Evolutionary conservation across 306 rosid genomes (phyloP), one percentile per base, ranked within the genome.

Genomic region (Quillaja saponaria): DNA sequence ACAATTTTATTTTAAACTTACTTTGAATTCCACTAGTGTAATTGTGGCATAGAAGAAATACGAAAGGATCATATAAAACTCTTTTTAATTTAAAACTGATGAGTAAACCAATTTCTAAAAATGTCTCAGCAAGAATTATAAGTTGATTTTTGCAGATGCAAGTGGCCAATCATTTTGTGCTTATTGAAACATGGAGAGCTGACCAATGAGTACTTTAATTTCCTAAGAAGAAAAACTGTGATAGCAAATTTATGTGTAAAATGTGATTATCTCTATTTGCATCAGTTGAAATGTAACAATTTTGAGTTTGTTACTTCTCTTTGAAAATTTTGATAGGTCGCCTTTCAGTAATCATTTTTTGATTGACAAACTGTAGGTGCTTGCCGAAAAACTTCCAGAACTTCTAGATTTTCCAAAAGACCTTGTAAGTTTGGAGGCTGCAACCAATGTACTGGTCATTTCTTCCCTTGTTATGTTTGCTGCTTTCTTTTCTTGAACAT

Each of bases 351-450:
- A 72, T 48, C 37, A 38, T 59, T 72, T 63, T 59, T 55, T 80
- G 61, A 57, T 62, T 69, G 61, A 41, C 71, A 68, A 76, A 50
- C 49, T 64, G 68, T 71, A 89, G 99, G 99, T 92, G 74, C 94
- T 92, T 56, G 79, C 79, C 51, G 95, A 92, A 67, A 92, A 92
- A 70, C 84, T 89, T 54, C 95, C 95, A 38, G 99, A 92, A 76
- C 96, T 92, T 64, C 66, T 87, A 69, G 96, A 89, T 72, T 92
- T 92, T 69, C 80, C 77, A 0, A 84, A 89, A 72, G 95, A 83
- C 74, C 85, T 89, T 13, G 62, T 44, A 61, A 83, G 69, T 77
- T 83, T 92, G 81, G 99, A 87, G 78, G 91, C 68, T 68, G 76
- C 99, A 74, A 78, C 87, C 28, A 92, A 89, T 95, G 99, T 89